phyloP scores from a whole-genome alignment of 768 basidiomycete species.

The Trametes maxima region DNA sequence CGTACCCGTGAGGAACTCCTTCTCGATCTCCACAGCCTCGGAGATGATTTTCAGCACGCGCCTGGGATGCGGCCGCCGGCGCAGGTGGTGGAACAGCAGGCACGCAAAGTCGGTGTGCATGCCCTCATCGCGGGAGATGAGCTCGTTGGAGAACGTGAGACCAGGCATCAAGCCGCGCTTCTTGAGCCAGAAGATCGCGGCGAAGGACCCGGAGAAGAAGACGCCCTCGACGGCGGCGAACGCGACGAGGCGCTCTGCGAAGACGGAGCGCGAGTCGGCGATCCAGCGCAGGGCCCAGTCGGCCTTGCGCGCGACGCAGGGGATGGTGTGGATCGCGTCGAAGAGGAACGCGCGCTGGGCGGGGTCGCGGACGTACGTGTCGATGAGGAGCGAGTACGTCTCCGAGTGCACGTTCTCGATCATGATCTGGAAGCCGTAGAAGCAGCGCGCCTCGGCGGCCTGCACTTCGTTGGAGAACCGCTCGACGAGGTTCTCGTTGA shows the following conservation, averaged over 20 bases:
- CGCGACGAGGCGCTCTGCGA: slow-evolving; percentile 87
- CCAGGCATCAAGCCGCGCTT: slow-evolving; percentile 98
- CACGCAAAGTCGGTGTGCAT: slow-evolving; percentile 98
- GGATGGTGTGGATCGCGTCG: slow-evolving; percentile 91
- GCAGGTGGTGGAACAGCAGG: slow-evolving; percentile 82
- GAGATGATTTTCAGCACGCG: slow-evolving; percentile 70
- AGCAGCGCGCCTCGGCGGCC: slow-evolving; percentile 89
- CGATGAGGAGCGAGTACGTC: slow-evolving; percentile 94
- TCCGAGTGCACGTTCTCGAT: slow-evolving; percentile 99
- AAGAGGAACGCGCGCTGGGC: slow-evolving; percentile 80
- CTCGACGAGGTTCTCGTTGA: slow-evolving; percentile 94
- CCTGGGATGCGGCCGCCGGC: slow-evolving; percentile 79
- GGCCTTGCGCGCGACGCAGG: slow-evolving; percentile 89
- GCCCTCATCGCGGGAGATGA: slow-evolving; percentile 94
- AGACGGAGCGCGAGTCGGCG: slow-evolving; percentile 73
- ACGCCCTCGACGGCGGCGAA: slow-evolving; percentile 97
- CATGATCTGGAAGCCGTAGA: slow-evolving; percentile 99
- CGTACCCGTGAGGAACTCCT: slow-evolving; percentile 81
- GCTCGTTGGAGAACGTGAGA: slow-evolving; percentile 93
- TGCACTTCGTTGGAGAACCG: slow-evolving; percentile 94
- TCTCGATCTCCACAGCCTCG: slow-evolving; percentile 85
- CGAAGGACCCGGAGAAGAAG: slow-evolving; percentile 94
- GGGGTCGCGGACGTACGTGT: slow-evolving; percentile 89
- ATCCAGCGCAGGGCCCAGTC: slow-evolving; percentile 97
- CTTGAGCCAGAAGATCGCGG: slow-evolving; percentile 96